Percentiles rank a stretch among this genome's conserved stretches.
Evolutionary conservation across 106 monocot genomes (phyloP).

Genomic region (Apostasia shenzhenica): DNA sequence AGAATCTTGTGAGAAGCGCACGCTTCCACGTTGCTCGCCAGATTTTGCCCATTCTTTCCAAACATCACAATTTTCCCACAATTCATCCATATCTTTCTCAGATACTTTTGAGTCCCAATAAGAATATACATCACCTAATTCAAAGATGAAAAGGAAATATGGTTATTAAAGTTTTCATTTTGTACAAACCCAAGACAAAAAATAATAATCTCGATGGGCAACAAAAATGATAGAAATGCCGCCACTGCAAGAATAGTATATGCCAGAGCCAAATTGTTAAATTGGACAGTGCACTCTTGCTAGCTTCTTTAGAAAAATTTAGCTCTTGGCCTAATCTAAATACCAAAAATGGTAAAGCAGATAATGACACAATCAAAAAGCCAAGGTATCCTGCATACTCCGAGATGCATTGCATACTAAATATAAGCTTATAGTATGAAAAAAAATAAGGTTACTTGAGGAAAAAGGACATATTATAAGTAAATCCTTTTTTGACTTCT

Average conservation of each 20-base stretch:
- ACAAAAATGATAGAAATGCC: too few species aligned
- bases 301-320: too few species aligned
- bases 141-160: neutral
- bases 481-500: too few species aligned
- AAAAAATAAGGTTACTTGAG: too few species aligned
- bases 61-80: conserved; percentile 72
- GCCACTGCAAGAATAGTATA: too few species aligned
- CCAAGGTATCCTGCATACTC: neutral
- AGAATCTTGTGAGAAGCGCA: conserved; percentile 76
- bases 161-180: neutral
- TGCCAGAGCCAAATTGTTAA: too few species aligned
- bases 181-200: too few species aligned
- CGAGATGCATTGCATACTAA: neutral
- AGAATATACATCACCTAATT: conserved; percentile 44
- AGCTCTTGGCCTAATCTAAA: too few species aligned
- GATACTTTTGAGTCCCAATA: conserved; percentile 88
- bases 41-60: conserved; percentile 84
- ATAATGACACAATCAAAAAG: neutral
- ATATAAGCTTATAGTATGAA: too few species aligned
- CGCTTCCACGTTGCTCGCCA: conserved; percentile 71
- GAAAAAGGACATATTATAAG: too few species aligned
- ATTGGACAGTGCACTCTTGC: too few species aligned
- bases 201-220: too few species aligned
- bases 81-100: conserved; percentile 78
- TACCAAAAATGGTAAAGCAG: neutral